These are phyloP conservation scores for Helianthus tuberosus DNA, from an alignment of 129 eudicot species.

Conservation along the genomic window DNA sequence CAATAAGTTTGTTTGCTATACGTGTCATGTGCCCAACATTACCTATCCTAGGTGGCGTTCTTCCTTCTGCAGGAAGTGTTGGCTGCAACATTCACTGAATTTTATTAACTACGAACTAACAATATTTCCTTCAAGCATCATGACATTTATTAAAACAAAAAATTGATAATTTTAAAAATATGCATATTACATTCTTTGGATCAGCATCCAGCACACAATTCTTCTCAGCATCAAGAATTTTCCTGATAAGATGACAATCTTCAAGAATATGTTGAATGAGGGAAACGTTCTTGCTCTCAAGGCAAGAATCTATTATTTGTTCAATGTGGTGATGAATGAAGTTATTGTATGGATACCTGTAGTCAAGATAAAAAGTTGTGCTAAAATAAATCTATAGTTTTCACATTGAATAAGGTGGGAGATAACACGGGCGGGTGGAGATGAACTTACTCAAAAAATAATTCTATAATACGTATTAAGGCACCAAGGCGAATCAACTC, in stretches of 20 bases:
- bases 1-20: conserved; percentile 85
- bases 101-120: conserved; percentile 11
- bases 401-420: not conserved
- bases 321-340: conserved; percentile 94
- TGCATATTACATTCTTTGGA: conserved; percentile 54
- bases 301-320: conserved; percentile 67
- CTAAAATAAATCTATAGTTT: not conserved
- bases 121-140: conserved; percentile 12
- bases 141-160: not conserved
- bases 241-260: conserved; percentile 80
- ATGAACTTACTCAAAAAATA: conserved; percentile 79
- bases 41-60: conserved; percentile 78
- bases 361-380: conserved; percentile 17
- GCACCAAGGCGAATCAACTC: conserved; percentile 93
- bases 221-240: conserved; percentile 82
- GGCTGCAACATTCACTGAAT: conserved; percentile 61
- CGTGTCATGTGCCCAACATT: conserved; percentile 91
- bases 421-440: not conserved
- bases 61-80: conserved; percentile 72
- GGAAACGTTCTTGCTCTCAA: conserved; percentile 70
- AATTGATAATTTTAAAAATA: conserved; percentile 1
- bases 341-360: conserved; percentile 94
- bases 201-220: conserved; percentile 47
- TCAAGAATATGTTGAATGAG: conserved; percentile 74
- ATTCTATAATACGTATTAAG: conserved; percentile 63